Base-by-base conservation (phyloP, 176 grass and related monocot species). In the Raddia guianensis region DNA sequence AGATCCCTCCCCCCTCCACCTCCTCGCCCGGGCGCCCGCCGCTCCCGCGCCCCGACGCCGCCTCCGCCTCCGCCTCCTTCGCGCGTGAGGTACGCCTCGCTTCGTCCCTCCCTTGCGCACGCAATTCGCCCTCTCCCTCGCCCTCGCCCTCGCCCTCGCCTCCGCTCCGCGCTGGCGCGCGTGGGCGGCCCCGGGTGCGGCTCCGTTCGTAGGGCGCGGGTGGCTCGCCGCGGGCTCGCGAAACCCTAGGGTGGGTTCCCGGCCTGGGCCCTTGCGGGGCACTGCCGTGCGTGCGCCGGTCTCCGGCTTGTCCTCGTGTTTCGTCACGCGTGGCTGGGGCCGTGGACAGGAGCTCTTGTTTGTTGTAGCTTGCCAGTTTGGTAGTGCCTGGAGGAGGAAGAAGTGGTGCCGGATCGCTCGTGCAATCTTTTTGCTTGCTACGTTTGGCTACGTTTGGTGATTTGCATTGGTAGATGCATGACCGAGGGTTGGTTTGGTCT, bases 71-170 rank as follows among this genome's bases (percentile, higher is more conserved):
- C 56, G 27, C 63, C 70, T 33, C 52, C 49, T 55, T n/a, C 70
- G 77, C 42, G 33, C 66, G 73, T 8, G 66, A 89, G 87, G 83
- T 89, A 89, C 50, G 51, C 68, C 48, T 2, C 37, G 3, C 37
- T 40, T 27, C 27, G 27, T 27, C 37, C 37, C 37, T 40, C 3
- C 37, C 37, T 1, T 40, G 37, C 37, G 3, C 37, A 2, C 42
- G 5, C 18, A 14, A 34, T 16, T 60, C 40, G 15, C 42, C 56
- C 37, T 33, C 12, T 6, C 65, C n/a, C n/a, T n/a, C n/a, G n/a
- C n/a, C n/a, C n/a, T 60, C 40, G 15, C 42, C 3, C 42, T 57
- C 0, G n/a, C 58, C 58, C 6, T 55, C 60, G 45, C 46, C 60
- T 19, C 15, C 4, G 37, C 70, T 74, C 18, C 10, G 27, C 67